Conservation (phyloP, 1,284 basidiomycete species). For the Takashimella tepidaria region DNA sequence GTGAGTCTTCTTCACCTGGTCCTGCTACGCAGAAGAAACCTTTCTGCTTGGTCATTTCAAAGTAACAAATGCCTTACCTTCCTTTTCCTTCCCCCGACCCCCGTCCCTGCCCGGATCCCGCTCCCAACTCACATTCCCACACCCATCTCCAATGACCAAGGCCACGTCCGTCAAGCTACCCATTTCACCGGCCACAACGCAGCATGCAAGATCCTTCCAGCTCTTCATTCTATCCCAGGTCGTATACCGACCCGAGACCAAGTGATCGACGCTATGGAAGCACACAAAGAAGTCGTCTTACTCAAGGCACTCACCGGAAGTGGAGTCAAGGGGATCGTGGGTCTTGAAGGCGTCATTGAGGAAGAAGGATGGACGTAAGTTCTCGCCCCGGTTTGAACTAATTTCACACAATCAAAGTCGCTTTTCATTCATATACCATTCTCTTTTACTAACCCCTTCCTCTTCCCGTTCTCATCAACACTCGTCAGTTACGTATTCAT, state of each 20-base stretch:
- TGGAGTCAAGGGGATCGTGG: conserved; percentile 36
- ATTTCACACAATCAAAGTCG: too few relatives aligned
- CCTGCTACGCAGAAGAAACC: too few relatives aligned
- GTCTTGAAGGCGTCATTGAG: conserved; percentile 41
- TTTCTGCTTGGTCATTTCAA: too few relatives aligned
- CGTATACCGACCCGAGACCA: conserved; percentile 21
- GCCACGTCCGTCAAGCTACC: conserved; percentile 45
- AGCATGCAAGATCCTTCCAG: conserved; percentile 48
- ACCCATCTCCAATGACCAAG: conserved; percentile 16
- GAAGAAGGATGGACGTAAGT: conserved; percentile 46
- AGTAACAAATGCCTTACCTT: conserved; percentile 5
- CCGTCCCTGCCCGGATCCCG: neutral
- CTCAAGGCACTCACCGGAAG: conserved; percentile 41
- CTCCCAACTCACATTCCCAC: neutral
- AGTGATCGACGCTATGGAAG: conserved; percentile 41
- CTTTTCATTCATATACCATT: too few relatives aligned
- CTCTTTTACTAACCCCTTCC: neutral
- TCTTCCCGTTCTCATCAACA: neutral
- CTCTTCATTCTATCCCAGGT: conserved; percentile 21
- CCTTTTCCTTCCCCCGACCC: neutral
- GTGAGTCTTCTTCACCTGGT: too few relatives aligned
- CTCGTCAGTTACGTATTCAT: conserved; percentile 36
- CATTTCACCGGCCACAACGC: conserved; percentile 36
- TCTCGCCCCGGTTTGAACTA: too few relatives aligned
- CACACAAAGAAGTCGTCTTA: conserved; percentile 45